Evolutionary conservation across 78 protist species (phyloP), one percentile per base, ranked within the genome.

Genomic region (Isochrysis galbana): DNA sequence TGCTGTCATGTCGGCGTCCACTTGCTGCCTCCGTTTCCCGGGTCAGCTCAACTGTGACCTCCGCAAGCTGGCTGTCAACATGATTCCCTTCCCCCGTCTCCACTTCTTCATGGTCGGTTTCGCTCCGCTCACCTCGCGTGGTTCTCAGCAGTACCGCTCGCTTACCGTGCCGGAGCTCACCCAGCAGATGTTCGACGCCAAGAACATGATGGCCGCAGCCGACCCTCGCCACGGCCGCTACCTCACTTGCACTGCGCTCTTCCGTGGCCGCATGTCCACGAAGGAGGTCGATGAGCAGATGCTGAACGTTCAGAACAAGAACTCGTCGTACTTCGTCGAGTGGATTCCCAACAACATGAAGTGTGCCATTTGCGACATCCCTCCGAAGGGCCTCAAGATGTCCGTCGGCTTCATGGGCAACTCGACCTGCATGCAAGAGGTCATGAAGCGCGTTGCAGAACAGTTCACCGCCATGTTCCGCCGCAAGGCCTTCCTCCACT

Each of bases 311-410:
- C 98, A 96, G 96, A 95, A 91, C 97, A 99, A 98, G 98, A 97
- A 97, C 98, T 48, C 93, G 87, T 42, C 96, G 23, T 97, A 97
- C 97, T 99, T 98, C 89, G 99, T 98, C 54, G 99, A 98, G 94
- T 99, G 99, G 99, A 98, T 98, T 93, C 99, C 99, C 93, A 96
- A 98, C 97, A 98, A 98, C 97, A 94, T 99, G 97, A 99, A 98
- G 97, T 95, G 97, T 46, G 88, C 97, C 55, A 97, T 99, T 55
- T 98, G 99, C 95, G 99, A 98, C 94, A 94, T 99, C 92, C 98
- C 99, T 32, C 99, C 99, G 48, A 95, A 91, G 84, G 99, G 99
- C 67, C 93, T 96, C 89, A 97, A 97, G 95, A 98, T 98, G 99
- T 82, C 99, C 29, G 97, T 94, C 92, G 97, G 99, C 89, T 98